These are phyloP conservation scores for Helianthus annuus DNA, from an alignment of 129 eudicot species.

Conservation along the genomic window HanXRQr2.0-SUNRISE NC_035444.2:12056293-12056792, in stretches of 20 bases:
- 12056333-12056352: not conserved
- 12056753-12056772: too few species aligned
- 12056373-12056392: not conserved
- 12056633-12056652: too few species aligned
- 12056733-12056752: too few species aligned
- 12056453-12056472: not conserved
- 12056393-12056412: not conserved
- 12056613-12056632: too few species aligned
- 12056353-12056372: not conserved
- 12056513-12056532: not conserved
- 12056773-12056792: too few species aligned
- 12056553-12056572: too few species aligned
- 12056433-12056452: not conserved
- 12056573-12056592: too few species aligned
- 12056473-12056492: not conserved
- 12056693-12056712: too few species aligned
- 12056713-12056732: too few species aligned
- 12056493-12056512: not conserved
- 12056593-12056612: too few species aligned
- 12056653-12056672: too few species aligned
- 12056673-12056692: too few species aligned
- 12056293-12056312: not conserved
- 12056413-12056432: not conserved
- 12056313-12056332: not conserved
- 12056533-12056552: not conserved